phyloP scores from a whole-genome alignment of 2,329 filamentous ascomycete genomes.

The Cordyceps militaris region DNA sequence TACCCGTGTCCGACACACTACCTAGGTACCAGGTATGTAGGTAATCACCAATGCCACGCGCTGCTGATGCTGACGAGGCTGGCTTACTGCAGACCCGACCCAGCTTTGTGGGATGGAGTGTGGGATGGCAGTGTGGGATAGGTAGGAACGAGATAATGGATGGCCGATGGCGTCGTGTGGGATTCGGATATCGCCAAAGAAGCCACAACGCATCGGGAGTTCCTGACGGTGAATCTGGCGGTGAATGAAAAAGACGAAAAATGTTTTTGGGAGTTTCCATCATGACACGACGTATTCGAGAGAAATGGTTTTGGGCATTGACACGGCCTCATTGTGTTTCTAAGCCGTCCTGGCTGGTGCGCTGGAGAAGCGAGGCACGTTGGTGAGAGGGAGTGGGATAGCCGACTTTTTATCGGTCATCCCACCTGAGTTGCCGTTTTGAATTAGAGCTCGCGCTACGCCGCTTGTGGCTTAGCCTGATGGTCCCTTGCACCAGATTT shows the following conservation, averaged over 20 bases:
- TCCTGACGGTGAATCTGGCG: background rate
- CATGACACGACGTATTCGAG: background rate
- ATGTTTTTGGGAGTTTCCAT: background rate
- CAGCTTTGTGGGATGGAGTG: slow-evolving; percentile 2
- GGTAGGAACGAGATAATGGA: background rate
- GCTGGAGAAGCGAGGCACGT: background rate
- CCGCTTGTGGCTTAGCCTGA: background rate
- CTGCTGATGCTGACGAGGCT: background rate
- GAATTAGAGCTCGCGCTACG: background rate
- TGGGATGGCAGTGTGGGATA: background rate
- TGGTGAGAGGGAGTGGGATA: slow-evolving; percentile 5
- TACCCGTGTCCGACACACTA: background rate
- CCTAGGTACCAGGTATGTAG: too few species aligned
- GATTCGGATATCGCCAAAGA: background rate
- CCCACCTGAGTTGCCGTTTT: slow-evolving; percentile 8
- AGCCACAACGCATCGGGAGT: background rate
- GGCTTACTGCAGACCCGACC: background rate
- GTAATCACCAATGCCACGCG: too few species aligned
- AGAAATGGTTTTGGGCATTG: background rate
- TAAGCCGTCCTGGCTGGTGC: slow-evolving; percentile 9
- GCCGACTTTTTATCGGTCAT: slow-evolving; percentile 4
- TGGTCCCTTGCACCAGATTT: background rate
- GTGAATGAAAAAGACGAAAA: background rate
- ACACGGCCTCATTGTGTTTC: slow-evolving; percentile 5
- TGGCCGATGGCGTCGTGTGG: background rate